Percentiles rank a stretch among this genome's conserved stretches.
These are phyloP conservation scores for Thalassia testudinum DNA, from an alignment of 116 monocot genomes.

Conservation along the genomic window DNA sequence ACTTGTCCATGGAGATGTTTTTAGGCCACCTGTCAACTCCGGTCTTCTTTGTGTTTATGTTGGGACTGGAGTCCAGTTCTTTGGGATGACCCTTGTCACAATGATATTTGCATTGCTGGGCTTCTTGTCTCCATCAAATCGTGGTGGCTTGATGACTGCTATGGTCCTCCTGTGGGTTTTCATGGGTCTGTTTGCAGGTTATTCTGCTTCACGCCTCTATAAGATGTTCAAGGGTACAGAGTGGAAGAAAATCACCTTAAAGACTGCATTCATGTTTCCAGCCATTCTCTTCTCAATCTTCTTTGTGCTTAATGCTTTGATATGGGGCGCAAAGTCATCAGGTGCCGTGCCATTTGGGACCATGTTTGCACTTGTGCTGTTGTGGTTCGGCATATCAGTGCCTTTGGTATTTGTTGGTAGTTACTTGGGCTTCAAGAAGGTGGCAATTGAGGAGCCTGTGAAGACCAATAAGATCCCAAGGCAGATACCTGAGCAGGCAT, in stretches of 20 bases:
- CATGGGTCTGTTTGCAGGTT: slow-evolving; percentile 18
- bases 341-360: slow-evolving; percentile 19
- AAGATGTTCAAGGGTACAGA: slow-evolving; percentile 18
- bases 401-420: slow-evolving; percentile 20
- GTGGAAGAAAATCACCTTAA: slow-evolving; percentile 17
- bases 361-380: slow-evolving; percentile 19
- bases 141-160: slow-evolving; percentile 21
- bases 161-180: slow-evolving; percentile 21
- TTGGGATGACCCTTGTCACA: slow-evolving; percentile 19
- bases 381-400: slow-evolving; percentile 21
- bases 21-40: slow-evolving; percentile 13
- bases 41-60: slow-evolving; percentile 15
- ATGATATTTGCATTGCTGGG: slow-evolving; percentile 19
- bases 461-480: slow-evolving; percentile 24
- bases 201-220: slow-evolving; percentile 14
- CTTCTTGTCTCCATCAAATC: slow-evolving; percentile 18
- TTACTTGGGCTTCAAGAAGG: slow-evolving; percentile 16
- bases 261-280: slow-evolving; percentile 21
- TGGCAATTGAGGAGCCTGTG: slow-evolving; percentile 11
- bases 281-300: slow-evolving; percentile 15
- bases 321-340: slow-evolving; percentile 21
- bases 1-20: slow-evolving; percentile 21
- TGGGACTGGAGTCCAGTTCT: slow-evolving; percentile 20
- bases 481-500: slow-evolving; percentile 17
- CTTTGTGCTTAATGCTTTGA: slow-evolving; percentile 15